Conservation (phyloP, 345 rosid species). For the Tarenaya hassleriana region DNA sequence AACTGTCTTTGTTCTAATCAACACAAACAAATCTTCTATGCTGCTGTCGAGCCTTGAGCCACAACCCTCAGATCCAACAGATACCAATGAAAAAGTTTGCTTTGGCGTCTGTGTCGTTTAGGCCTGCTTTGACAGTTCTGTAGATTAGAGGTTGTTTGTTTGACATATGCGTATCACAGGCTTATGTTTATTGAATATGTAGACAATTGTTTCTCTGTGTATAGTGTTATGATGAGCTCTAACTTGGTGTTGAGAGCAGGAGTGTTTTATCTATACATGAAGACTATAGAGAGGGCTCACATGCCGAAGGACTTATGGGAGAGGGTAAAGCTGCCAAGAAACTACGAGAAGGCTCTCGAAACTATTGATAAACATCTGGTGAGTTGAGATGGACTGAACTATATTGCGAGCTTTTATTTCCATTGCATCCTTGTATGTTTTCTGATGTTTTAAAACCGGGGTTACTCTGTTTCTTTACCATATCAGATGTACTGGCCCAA, state of each 20-base stretch:
- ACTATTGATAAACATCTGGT: slow-evolving; percentile 89
- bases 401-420: slow-evolving; percentile 3
- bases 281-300: slow-evolving; percentile 96
- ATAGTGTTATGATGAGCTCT: slow-evolving; percentile 2
- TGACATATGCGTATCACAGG: too few species aligned
- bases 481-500: slow-evolving; percentile 84
- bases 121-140: too few species aligned
- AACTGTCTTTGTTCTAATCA: too few species aligned
- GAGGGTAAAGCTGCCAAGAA: slow-evolving; percentile 71
- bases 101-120: too few species aligned
- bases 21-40: too few species aligned
- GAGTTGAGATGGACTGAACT: slow-evolving; percentile 12
- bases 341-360: slow-evolving; percentile 91
- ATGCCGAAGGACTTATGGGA: slow-evolving; percentile 87
- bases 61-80: too few species aligned
- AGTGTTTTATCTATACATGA: slow-evolving; percentile 86
- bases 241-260: slow-evolving; percentile 36
- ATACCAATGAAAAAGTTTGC: too few species aligned
- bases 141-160: too few species aligned
- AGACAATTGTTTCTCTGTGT: neutral
- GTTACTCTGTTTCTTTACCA: neutral
- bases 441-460: neutral
- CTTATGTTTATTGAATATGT: neutral
- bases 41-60: too few species aligned
- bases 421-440: neutral